Conservation (phyloP, 352 stramenopile species). For the Pilasporangium apinafurcum region DNA sequence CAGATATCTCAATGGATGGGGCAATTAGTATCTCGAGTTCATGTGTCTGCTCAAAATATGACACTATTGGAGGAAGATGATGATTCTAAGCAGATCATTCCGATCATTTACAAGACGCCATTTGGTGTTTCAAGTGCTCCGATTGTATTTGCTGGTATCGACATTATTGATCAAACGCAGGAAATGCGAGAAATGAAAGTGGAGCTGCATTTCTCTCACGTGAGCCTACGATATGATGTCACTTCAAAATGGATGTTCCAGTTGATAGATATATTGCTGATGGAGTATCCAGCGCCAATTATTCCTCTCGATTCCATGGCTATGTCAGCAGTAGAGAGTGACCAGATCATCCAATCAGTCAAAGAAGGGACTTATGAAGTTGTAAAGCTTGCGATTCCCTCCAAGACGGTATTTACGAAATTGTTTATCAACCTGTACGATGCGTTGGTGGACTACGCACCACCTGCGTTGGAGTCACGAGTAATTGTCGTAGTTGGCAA, state of each 20-base stretch:
- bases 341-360: conserved; percentile 29
- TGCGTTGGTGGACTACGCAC: conserved; percentile 73
- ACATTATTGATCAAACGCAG: conserved; percentile 77
- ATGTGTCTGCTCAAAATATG: conserved; percentile 63
- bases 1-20: conserved; percentile 86
- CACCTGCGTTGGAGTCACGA: conserved; percentile 48
- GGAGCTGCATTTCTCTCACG: conserved; percentile 78
- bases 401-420: conserved; percentile 86
- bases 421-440: conserved; percentile 85
- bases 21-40: conserved; percentile 67
- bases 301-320: conserved; percentile 75
- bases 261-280: conserved; percentile 65
- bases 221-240: conserved; percentile 79
- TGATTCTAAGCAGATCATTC: conserved; percentile 26
- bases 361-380: conserved; percentile 28
- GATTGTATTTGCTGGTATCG: conserved; percentile 73
- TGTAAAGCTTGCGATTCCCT: conserved; percentile 55
- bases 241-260: conserved; percentile 77
- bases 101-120: conserved; percentile 78
- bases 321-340: conserved; percentile 48
- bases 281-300: conserved; percentile 79
- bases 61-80: conserved; percentile 71
- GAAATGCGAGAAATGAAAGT: conserved; percentile 87
- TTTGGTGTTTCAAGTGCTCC: conserved; percentile 70
- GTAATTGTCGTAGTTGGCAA: conserved; percentile 73